Evolutionary conservation across 23 red algal genomes (phyloP), one percentile per base, ranked within the genome.

Genomic region (Gracilaria vermiculophylla): DNA sequence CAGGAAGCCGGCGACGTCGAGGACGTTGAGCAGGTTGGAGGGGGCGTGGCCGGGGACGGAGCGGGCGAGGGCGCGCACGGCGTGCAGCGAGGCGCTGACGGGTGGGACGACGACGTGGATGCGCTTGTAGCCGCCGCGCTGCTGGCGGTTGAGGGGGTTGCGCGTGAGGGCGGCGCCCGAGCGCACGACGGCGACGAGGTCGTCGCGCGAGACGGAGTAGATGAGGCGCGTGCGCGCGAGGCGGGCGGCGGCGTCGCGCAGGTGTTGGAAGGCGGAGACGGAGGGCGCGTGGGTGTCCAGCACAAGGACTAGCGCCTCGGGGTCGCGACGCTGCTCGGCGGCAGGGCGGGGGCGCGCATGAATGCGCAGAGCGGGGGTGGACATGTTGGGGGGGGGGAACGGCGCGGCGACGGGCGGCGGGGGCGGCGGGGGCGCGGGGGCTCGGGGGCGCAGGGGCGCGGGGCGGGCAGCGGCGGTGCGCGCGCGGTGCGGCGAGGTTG

Each of bases 1-100:
- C 12, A 37, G 41, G 33, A 47, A 51, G 37, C 84, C 84, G 20
- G 45, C 19, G 10, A 88, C 84, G 16, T 88, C 84, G 10, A 88
- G 84, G 5, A 77, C 29, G 53, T 88, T 52, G 17, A 88, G 39
- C 15, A 88, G 73, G 44, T 88, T 88, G n/a, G n/a, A n/a, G n/a
- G n/a, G n/a, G n/a, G n/a, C n/a, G n/a, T n/a, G n/a, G n/a, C n/a
- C n/a, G n/a, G n/a, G n/a, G n/a, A n/a, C n/a, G n/a, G n/a, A n/a
- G n/a, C n/a, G n/a, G n/a, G n/a, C n/a, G n/a, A n/a, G n/a, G n/a
- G n/a, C 69, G 8, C n/a, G 69, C 16, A 50, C 17, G 36, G 69
- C 84, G 47, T 15, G 41, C 8, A 88, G 52, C 13, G 39, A 58
- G n/a, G 19, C 39, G 0, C 69, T 45, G 12, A 53, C 72, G 28